Evolutionary conservation across 2,329 filamentous ascomycete genomes (phyloP).

Genomic region (Didymella pinodella): DNA sequence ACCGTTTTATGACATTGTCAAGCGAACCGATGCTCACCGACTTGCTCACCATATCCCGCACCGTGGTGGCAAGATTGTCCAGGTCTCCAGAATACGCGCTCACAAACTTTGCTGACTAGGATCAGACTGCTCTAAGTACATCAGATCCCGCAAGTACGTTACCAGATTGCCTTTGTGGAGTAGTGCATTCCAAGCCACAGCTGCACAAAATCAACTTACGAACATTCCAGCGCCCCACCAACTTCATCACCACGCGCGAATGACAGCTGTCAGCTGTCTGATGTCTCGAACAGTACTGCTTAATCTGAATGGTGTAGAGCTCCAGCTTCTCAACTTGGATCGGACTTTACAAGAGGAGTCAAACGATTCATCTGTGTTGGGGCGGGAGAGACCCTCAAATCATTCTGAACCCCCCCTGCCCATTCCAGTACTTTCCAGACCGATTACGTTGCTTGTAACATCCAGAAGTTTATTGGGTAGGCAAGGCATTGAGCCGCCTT

Average conservation of each 20-base stretch:
- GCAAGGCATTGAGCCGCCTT: slow-evolving; percentile 17
- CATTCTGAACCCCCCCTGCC: slow-evolving; percentile 5
- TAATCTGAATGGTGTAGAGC: background rate
- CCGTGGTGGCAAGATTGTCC: slow-evolving; percentile 1
- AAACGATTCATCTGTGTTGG: background rate
- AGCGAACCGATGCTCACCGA: slow-evolving; percentile 11
- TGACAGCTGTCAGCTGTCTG: slow-evolving; percentile 29
- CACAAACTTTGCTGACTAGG: slow-evolving; percentile 6
- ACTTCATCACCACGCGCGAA: slow-evolving; percentile 22
- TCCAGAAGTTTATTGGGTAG: slow-evolving; percentile 13
- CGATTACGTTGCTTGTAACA: slow-evolving; percentile 18
- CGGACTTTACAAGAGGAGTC: background rate
- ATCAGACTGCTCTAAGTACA: slow-evolving; percentile 13
- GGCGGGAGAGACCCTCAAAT: background rate
- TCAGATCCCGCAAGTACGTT: slow-evolving; percentile 2
- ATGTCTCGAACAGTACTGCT: slow-evolving; percentile 9
- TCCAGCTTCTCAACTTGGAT: background rate
- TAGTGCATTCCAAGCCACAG: slow-evolving; percentile 22
- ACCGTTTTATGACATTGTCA: slow-evolving; percentile 18
- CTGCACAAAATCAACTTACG: slow-evolving; percentile 8
- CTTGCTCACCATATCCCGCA: slow-evolving; percentile 10
- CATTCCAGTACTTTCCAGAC: slow-evolving; percentile 17
- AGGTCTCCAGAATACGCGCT: background rate
- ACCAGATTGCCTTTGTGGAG: slow-evolving; percentile 9
- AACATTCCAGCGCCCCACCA: slow-evolving; percentile 14